These are phyloP conservation scores for Actinomortierella wolfii DNA, from an alignment of 371 early-diverging fungal species.

Conservation along the genomic window DNA sequence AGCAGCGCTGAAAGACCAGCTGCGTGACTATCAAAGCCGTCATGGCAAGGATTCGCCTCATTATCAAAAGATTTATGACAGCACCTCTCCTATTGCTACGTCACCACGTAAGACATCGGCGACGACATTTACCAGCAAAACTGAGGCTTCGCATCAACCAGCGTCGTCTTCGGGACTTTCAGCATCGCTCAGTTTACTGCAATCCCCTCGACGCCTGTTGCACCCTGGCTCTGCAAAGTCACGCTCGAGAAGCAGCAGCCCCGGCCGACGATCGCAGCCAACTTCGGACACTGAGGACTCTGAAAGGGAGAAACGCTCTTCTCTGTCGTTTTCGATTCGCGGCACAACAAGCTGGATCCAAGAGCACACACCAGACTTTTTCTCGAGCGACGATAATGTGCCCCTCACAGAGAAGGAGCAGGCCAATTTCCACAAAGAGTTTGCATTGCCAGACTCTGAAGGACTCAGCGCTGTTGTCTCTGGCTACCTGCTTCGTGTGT, in stretches of 20 bases:
- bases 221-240: neutral
- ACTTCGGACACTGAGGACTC: constrained; percentile 37
- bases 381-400: constrained; percentile 6
- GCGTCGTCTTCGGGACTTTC: constrained; percentile 1
- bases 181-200: constrained; percentile 14
- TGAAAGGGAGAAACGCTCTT: constrained; percentile 32
- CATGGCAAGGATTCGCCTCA: neutral
- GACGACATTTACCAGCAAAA: neutral
- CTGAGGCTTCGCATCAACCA: constrained; percentile 4
- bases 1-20: constrained; percentile 34
- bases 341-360: constrained; percentile 36
- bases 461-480: constrained; percentile 55
- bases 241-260: constrained; percentile 20
- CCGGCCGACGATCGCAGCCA: constrained; percentile 33
- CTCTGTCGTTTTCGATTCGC: constrained; percentile 28
- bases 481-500: constrained; percentile 49
- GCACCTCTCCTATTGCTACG: constrained; percentile 20
- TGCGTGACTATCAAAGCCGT: constrained; percentile 32
- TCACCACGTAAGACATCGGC: constrained; percentile 7
- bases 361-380: constrained; percentile 14
- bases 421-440: constrained; percentile 58
- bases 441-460: constrained; percentile 66
- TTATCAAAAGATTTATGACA: constrained; percentile 29
- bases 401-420: constrained; percentile 26
- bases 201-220: constrained; percentile 3